phyloP scores from a whole-genome alignment of 495 filamentous ascomycete species.

The Penicillium waksmanii region DNA sequence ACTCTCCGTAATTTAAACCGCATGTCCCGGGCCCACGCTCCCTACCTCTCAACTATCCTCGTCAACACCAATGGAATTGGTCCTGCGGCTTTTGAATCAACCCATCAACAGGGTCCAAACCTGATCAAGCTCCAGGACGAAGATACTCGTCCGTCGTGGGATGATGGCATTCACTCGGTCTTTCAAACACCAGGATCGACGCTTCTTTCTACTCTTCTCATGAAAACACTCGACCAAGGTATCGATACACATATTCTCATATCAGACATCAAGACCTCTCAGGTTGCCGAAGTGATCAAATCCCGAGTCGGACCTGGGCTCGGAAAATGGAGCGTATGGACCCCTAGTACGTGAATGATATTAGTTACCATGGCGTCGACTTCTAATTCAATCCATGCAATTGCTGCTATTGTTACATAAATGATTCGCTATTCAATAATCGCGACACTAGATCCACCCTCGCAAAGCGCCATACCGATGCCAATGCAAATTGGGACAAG shows the following conservation, averaged over 20 bases:
- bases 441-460: conserved; percentile 14
- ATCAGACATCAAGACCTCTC: conserved; percentile 28
- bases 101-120: background rate
- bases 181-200: conserved; percentile 28
- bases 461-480: conserved; percentile 25
- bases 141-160: conserved; percentile 10
- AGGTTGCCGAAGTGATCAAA: conserved; percentile 48
- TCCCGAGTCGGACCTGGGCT: conserved; percentile 40
- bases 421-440: conserved; percentile 8
- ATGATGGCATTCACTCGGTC: conserved; percentile 39
- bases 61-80: conserved; percentile 47
- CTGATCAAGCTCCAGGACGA: conserved; percentile 5
- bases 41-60: conserved; percentile 40
- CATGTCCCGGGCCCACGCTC: conserved; percentile 33
- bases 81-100: conserved; percentile 13
- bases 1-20: conserved; percentile 39
- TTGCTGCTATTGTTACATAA: conserved; percentile 23
- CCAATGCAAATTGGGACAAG: conserved; percentile 15
- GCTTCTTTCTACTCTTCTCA: conserved; percentile 38
- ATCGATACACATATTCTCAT: conserved; percentile 47
- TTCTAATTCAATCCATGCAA: conserved; percentile 17
- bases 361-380: background rate
- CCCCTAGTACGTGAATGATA: conserved; percentile 3
- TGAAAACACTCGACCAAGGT: conserved; percentile 46
- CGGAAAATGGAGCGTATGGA: conserved; percentile 48